These are phyloP conservation scores for Blumeriella jaapii DNA, from an alignment of 2,329 filamentous ascomycete species.

Conservation along the genomic window DNA sequence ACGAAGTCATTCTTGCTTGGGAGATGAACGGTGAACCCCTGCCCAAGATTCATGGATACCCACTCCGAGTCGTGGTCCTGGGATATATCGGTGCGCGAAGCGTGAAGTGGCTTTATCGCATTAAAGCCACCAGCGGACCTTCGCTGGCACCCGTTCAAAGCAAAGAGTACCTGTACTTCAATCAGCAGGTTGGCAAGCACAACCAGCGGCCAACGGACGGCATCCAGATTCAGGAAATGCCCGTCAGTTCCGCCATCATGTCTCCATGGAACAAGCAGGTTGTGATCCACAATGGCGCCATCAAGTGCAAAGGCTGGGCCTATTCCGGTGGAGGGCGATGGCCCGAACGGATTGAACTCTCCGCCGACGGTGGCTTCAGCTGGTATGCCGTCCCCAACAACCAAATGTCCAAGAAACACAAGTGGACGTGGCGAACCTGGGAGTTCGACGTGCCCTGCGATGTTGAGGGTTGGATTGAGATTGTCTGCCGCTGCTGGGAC, in stretches of 20 bases:
- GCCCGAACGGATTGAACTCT: conserved; percentile 57
- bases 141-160: conserved; percentile 48
- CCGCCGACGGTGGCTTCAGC: conserved; percentile 47
- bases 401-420: conserved; percentile 50
- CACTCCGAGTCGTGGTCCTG: conserved; percentile 49
- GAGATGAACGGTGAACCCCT: conserved; percentile 55
- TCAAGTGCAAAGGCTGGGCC: conserved; percentile 47
- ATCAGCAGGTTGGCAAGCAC: conserved; percentile 56
- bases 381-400: conserved; percentile 55
- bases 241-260: conserved; percentile 58
- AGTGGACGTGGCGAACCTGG: conserved; percentile 55
- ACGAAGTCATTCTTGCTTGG: conserved; percentile 56
- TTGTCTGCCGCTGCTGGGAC: conserved; percentile 49
- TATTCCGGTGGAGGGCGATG: conserved; percentile 55
- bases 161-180: conserved; percentile 57
- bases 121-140: conserved; percentile 46
- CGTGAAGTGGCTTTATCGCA: conserved; percentile 57
- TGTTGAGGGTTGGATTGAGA: conserved; percentile 48
- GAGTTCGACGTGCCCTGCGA: conserved; percentile 49
- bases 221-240: conserved; percentile 58
- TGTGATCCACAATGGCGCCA: conserved; percentile 21
- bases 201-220: conserved; percentile 54
- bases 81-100: conserved; percentile 56
- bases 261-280: conserved; percentile 30
- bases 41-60: conserved; percentile 55